A percentile compares a stretch with the other conserved stretches of the same genome.
Evolutionary conservation across 345 rosid genomes (phyloP).

Genomic region (Odontarrhena argentea): DNA sequence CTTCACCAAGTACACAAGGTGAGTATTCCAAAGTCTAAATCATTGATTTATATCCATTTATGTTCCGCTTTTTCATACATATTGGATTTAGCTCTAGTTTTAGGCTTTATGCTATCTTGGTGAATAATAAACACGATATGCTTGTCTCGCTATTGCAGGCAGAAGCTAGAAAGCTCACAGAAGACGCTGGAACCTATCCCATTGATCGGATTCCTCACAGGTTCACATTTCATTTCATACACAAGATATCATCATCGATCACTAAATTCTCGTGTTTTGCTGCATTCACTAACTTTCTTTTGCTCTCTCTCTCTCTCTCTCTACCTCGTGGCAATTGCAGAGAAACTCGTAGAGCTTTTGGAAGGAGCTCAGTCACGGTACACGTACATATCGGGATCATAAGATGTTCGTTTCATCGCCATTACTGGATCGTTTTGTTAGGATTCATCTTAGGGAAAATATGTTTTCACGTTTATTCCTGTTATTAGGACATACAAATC

Average conservation of each 20-base stretch:
- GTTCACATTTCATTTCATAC: constrained; percentile 38
- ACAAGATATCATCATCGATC: background rate
- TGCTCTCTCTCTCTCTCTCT: background rate
- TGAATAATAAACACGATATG: background rate
- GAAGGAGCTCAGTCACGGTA: constrained; percentile 90
- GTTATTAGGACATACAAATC: constrained; percentile 20
- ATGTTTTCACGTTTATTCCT: constrained; percentile 17
- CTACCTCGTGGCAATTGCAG: constrained; percentile 46
- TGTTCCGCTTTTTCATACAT: background rate
- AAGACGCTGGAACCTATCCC: constrained; percentile 71
- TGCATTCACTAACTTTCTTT: background rate
- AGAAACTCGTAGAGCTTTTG: constrained; percentile 78
- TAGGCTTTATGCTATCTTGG: background rate
- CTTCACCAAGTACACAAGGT: constrained; percentile 88
- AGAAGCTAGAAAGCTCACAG: constrained; percentile 67
- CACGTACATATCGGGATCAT: constrained; percentile 93
- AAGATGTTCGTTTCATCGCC: constrained; percentile 23
- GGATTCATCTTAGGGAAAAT: constrained; percentile 10
- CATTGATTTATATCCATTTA: background rate
- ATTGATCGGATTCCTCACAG: constrained; percentile 67
- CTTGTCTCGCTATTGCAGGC: constrained; percentile 50
- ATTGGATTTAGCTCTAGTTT: background rate
- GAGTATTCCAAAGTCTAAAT: background rate
- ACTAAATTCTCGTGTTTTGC: background rate
- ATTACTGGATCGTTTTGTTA: background rate